Percentiles rank a stretch among this genome's conserved stretches.
These are phyloP conservation scores for Nemania serpens DNA, from an alignment of 2,329 filamentous ascomycete genomes.

Conservation along the genomic window DNA sequence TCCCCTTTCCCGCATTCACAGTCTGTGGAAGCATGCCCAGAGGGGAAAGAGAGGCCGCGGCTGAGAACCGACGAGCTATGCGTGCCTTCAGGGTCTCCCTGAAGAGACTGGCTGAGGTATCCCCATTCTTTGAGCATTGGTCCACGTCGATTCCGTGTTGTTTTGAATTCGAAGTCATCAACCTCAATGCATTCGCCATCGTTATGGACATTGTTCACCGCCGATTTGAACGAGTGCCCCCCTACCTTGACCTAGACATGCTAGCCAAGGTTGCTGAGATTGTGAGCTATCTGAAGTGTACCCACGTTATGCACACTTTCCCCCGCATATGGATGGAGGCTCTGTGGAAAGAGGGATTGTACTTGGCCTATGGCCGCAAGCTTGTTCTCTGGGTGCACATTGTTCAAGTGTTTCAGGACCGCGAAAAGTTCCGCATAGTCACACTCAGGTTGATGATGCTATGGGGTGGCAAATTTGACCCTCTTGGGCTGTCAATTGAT, in stretches of 20 bases:
- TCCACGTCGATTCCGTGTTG: not conserved
- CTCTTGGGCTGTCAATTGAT: not conserved
- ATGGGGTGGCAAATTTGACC: not conserved
- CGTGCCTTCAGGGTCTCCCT: not conserved
- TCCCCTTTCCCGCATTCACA: not conserved
- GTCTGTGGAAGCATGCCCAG: too few species aligned
- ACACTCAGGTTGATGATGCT: too few species aligned
- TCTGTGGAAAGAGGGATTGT: not conserved
- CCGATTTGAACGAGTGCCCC: not conserved
- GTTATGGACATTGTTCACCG: not conserved
- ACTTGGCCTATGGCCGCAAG: not conserved
- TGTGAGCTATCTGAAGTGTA: not conserved
- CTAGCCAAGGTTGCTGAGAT: slow-evolving; percentile 1
- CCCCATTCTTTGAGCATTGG: not conserved
- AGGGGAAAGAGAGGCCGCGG: too few species aligned
- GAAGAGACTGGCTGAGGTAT: not conserved
- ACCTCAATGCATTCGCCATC: slow-evolving; percentile 1
- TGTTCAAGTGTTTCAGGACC: not conserved
- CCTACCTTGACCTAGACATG: not conserved
- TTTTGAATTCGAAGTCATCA: not conserved
- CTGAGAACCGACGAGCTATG: too few species aligned
- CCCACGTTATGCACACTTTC: not conserved
- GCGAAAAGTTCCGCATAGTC: not conserved
- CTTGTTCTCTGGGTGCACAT: not conserved
- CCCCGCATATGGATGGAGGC: not conserved